Base-by-base conservation (phyloP, 495 filamentous ascomycete species). In the Penicillium chermesinum region DNA sequence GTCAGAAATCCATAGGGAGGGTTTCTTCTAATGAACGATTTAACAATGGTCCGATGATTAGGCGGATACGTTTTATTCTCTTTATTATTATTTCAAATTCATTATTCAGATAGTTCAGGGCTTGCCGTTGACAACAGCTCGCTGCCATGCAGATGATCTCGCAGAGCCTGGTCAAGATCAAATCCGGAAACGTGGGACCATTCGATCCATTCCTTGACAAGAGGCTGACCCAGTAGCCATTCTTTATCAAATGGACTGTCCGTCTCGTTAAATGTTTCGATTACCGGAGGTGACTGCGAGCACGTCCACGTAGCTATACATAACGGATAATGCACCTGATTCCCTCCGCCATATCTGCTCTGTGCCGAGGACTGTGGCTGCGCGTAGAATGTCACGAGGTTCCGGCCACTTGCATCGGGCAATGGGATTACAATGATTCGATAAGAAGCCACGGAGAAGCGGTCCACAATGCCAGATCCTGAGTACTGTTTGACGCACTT, bases 1-100 rank as follows among this genome's bases (percentile, higher is more conserved):
- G 36, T 17, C 40, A 22, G 40, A 41, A 34, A 57, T 57, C 6
- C 49, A 57, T 15, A 38, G 53, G 19, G 53, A 57, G 17, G 53
- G 53, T 0, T 57, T 57, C n/a, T 57, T 53, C 20, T 55, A 36
- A 53, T 54, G 75, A 20, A 50, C 15, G 48, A 41, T 30, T 13
- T 17, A 32, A 33, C 7, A n/a, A n/a, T n/a, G n/a, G n/a, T n/a
- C n/a, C n/a, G n/a, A n/a, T n/a, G n/a, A n/a, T n/a, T n/a, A n/a
- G n/a, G n/a, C n/a, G n/a, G n/a, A n/a, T n/a, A n/a, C n/a, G n/a
- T n/a, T n/a, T n/a, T n/a, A n/a, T n/a, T n/a, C n/a, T n/a, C n/a
- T n/a, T n/a, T n/a, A n/a, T n/a, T n/a, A n/a, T n/a, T n/a, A n/a
- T n/a, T n/a, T n/a, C n/a, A n/a, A n/a, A n/a, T n/a, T n/a, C n/a